Percentiles rank a stretch among this genome's conserved stretches.
Evolutionary conservation across 768 basidiomycete genomes (phyloP).

Genomic region (Kwoniella sp.): DNA sequence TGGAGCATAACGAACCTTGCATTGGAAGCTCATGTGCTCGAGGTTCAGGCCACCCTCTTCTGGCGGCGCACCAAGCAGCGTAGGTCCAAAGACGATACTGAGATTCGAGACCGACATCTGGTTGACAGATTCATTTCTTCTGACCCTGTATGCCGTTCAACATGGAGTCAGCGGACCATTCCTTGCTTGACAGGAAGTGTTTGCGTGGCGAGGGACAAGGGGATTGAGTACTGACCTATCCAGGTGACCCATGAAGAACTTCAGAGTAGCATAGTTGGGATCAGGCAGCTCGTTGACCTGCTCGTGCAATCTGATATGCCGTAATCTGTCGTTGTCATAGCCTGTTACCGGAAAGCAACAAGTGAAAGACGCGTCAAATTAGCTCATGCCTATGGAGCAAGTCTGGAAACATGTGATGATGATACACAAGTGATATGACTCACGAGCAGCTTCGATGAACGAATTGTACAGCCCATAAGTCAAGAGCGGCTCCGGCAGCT

Average conservation of each 20-base stretch:
- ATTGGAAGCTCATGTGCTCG: constrained; percentile 60
- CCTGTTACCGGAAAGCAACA: constrained; percentile 30
- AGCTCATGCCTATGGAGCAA: too few relatives aligned
- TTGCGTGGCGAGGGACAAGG: too few relatives aligned
- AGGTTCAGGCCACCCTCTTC: constrained; percentile 56
- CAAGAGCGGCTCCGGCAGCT: constrained; percentile 89
- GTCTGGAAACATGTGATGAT: too few relatives aligned
- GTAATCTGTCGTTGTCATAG: constrained; percentile 83
- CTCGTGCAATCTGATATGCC: constrained; percentile 94
- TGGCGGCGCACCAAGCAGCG: constrained; percentile 75
- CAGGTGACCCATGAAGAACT: constrained; percentile 92
- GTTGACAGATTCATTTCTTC: constrained; percentile 73
- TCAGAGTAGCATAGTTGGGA: constrained; percentile 96
- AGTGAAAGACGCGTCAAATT: neutral
- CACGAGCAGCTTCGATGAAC: constrained; percentile 94
- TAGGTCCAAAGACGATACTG: constrained; percentile 97
- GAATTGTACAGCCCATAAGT: constrained; percentile 81
- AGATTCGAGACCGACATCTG: constrained; percentile 92
- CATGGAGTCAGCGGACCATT: too few relatives aligned
- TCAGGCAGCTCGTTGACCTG: constrained; percentile 97
- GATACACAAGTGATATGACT: too few relatives aligned
- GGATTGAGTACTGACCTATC: constrained; percentile 76
- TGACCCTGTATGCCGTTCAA: too few relatives aligned
- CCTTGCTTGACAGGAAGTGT: neutral
- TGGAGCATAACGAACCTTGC: constrained; percentile 58